A percentile compares a stretch with the other conserved stretches of the same genome.
Evolutionary conservation across 2,329 filamentous ascomycete genomes (phyloP).

Genomic region (Trichoderma oligosporum): DNA sequence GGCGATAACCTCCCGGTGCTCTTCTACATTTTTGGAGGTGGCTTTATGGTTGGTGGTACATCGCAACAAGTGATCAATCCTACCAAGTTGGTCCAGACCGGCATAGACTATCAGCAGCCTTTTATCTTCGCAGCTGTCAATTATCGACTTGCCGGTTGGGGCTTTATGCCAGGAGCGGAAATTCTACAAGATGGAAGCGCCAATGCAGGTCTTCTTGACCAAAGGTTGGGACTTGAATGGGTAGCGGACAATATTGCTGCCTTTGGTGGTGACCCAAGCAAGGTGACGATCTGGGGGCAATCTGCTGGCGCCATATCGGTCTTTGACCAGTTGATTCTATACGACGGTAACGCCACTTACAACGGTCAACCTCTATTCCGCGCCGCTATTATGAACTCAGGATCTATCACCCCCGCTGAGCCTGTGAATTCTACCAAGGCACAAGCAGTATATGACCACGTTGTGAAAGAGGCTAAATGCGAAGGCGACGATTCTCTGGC

Average conservation of each 20-base stretch:
- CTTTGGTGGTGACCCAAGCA: neutral
- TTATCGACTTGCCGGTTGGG: constrained; percentile 68
- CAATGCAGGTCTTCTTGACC: constrained; percentile 70
- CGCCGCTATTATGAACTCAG: constrained; percentile 74
- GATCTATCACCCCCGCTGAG: constrained; percentile 58
- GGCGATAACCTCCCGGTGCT: constrained; percentile 60
- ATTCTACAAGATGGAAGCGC: constrained; percentile 61
- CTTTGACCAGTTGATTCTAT: constrained; percentile 70
- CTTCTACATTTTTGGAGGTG: constrained; percentile 69
- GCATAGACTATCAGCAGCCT: constrained; percentile 35
- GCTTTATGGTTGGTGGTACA: constrained; percentile 46
- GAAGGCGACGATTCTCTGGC: constrained; percentile 54
- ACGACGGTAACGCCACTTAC: constrained; percentile 68
- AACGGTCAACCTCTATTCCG: constrained; percentile 72
- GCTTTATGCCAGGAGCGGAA: constrained; percentile 67
- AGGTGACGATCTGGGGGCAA: constrained; percentile 53
- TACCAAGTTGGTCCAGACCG: neutral
- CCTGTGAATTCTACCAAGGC: constrained; percentile 62
- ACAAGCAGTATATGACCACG: constrained; percentile 60
- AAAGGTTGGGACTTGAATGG: constrained; percentile 70
- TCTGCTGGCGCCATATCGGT: constrained; percentile 69
- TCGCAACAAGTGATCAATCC: constrained; percentile 32
- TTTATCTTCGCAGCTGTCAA: constrained; percentile 74
- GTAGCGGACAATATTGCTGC: constrained; percentile 67
- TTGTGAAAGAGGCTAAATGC: constrained; percentile 62